phyloP scores from a whole-genome alignment of 176 grass and related monocot species.

The Zizania latifolia region DNA sequence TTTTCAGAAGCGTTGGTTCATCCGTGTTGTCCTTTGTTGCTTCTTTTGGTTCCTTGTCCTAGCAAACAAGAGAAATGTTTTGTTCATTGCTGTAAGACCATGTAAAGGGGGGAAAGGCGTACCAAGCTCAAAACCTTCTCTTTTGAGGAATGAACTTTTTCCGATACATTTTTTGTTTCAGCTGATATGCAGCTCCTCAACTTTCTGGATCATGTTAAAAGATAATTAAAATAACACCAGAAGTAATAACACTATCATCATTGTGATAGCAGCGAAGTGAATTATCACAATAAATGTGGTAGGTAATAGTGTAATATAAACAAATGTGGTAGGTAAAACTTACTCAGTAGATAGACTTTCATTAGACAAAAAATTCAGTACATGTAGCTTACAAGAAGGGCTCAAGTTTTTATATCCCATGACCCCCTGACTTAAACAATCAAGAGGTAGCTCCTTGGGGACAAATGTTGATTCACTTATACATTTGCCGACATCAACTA shows the following conservation, averaged over 20 bases:
- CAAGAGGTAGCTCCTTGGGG: conserved; percentile 38
- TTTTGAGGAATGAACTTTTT: conserved; percentile 55
- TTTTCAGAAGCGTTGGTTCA: conserved; percentile 31
- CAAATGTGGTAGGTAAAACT: conserved; percentile 29
- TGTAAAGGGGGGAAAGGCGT: not conserved
- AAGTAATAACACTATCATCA: not conserved
- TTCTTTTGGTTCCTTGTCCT: conserved; percentile 84
- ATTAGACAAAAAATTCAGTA: conserved; percentile 85
- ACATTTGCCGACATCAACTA: conserved; percentile 45
- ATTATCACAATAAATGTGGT: too few relatives aligned
- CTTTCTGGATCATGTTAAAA: conserved; percentile 45
- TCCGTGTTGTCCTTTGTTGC: conserved; percentile 50
- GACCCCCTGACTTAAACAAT: conserved; percentile 38
- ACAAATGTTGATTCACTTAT: conserved; percentile 41
- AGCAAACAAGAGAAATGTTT: conserved; percentile 21
- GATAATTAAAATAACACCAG: conserved; percentile 23
- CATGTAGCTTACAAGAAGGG: conserved; percentile 48
- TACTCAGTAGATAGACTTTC: conserved; percentile 64
- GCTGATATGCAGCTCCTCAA: conserved; percentile 54
- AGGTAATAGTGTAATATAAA: too few relatives aligned
- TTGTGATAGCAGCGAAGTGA: conserved; percentile 25
- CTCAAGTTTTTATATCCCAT: conserved; percentile 62
- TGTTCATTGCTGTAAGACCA: not conserved
- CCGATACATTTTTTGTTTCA: conserved; percentile 47
- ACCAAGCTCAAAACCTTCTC: conserved; percentile 49